A percentile compares a stretch with the other conserved stretches of the same genome.
Conservation (phyloP, 257 asterid species). For the Salvia hispanica region DNA sequence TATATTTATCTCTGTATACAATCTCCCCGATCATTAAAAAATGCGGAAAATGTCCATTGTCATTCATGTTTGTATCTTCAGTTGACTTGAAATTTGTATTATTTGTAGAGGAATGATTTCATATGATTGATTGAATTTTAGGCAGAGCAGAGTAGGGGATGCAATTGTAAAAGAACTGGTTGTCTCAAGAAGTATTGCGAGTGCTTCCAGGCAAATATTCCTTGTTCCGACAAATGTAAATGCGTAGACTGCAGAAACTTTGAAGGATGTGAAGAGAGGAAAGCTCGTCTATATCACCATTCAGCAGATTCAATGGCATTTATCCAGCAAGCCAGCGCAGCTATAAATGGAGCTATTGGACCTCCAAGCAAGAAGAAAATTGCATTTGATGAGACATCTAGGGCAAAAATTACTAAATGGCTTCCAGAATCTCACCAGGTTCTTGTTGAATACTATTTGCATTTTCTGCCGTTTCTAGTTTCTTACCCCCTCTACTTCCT, state of each 20-base stretch:
- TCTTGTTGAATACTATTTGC: conserved; percentile 13
- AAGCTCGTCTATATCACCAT: conserved; percentile 44
- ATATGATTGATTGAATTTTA: conserved; percentile 34
- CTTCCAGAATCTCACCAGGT: conserved; percentile 49
- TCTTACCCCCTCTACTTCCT: neutral
- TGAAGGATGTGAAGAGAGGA: conserved; percentile 68
- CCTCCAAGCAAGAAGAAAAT: conserved; percentile 44
- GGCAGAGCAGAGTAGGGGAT: conserved; percentile 74
- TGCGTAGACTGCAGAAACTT: conserved; percentile 73
- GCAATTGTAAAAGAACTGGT: conserved; percentile 72
- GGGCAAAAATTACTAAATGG: conserved; percentile 33
- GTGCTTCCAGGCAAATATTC: conserved; percentile 75
- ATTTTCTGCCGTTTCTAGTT: neutral
- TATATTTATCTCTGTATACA: neutral
- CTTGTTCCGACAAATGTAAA: conserved; percentile 74
- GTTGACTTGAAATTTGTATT: conserved; percentile 8
- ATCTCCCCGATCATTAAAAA: conserved; percentile 9
- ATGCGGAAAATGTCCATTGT: conserved; percentile 9
- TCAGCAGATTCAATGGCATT: conserved; percentile 35
- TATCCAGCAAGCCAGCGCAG: conserved; percentile 51
- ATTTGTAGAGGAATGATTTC: conserved; percentile 18
- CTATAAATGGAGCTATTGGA: conserved; percentile 52
- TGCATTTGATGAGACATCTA: conserved; percentile 34
- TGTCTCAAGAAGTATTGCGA: conserved; percentile 86
- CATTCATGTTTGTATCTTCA: neutral